A percentile compares a stretch with the other conserved stretches of the same genome.
Conservation (phyloP, 2,329 filamentous ascomycete species). For the Botrytis aclada region DNA sequence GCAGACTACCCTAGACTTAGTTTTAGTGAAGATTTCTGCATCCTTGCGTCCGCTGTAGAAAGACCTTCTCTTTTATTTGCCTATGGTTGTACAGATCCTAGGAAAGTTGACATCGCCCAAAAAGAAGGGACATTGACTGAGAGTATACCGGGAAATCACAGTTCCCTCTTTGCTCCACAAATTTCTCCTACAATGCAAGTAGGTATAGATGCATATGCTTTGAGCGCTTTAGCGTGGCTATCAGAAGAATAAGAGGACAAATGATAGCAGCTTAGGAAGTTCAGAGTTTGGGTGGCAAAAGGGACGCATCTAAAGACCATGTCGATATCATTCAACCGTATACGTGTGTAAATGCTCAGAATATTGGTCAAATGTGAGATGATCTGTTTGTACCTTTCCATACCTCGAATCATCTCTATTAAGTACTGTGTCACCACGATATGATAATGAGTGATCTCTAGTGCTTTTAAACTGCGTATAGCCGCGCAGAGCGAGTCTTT, state of each 20-base stretch:
- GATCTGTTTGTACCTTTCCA: not conserved
- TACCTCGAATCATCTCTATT: not conserved
- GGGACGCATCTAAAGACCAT: not conserved
- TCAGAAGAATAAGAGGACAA: not conserved
- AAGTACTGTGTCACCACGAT: not conserved
- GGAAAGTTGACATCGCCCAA: constrained; percentile 48
- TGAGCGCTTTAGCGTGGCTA: not conserved
- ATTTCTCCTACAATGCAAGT: not conserved
- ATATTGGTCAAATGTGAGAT: not conserved
- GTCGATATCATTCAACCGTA: not conserved
- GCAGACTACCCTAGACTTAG: constrained; percentile 15
- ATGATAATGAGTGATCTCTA: not conserved
- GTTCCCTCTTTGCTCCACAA: not conserved
- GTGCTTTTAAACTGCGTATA: not conserved
- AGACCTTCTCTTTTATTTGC: constrained; percentile 43
- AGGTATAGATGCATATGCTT: not conserved
- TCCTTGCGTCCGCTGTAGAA: constrained; percentile 46
- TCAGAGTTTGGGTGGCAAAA: not conserved
- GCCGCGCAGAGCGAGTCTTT: not conserved
- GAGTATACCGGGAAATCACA: constrained; percentile 22
- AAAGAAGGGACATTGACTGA: constrained; percentile 45
- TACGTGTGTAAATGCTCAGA: not conserved
- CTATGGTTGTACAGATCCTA: constrained; percentile 51
- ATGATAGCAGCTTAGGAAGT: not conserved
- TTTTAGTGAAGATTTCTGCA: constrained; percentile 37